These are phyloP conservation scores for Dissophora globulifera DNA, from an alignment of 192 early-diverging fungal genomes.

Conservation along the genomic window DNA sequence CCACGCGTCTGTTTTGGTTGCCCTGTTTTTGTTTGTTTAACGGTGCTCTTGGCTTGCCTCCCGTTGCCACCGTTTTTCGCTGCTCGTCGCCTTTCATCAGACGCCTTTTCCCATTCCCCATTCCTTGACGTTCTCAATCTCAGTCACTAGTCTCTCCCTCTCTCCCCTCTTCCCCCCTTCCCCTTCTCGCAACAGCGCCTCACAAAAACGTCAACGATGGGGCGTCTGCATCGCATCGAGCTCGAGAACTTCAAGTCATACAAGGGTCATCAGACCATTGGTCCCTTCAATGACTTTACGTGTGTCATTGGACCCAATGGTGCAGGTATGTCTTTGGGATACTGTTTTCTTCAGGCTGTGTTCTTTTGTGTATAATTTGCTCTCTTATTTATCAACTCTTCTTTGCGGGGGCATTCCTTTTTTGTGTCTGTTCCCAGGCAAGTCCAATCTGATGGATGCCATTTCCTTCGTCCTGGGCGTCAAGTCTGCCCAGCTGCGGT, in stretches of 20 bases:
- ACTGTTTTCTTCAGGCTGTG: neutral
- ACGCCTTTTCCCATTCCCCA: neutral
- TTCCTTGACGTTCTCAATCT: no score
- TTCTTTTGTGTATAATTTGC: neutral
- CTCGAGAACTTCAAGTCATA: conserved; percentile 99
- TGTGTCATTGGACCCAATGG: conserved; percentile 98
- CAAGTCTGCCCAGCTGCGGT: conserved; percentile 91
- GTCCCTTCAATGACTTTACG: conserved; percentile 94
- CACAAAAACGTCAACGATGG: conserved; percentile 73
- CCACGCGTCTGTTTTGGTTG: conserved; percentile 10
- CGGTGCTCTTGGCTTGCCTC: neutral
- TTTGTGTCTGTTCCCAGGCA: conserved; percentile 64
- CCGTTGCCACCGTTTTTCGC: conserved; percentile 23
- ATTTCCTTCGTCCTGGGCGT: conserved; percentile 98
- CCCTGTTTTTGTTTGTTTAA: no score
- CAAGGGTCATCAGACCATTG: conserved; percentile 92
- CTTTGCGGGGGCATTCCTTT: no score
- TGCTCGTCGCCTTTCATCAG: neutral
- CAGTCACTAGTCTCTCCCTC: neutral
- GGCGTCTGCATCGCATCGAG: conserved; percentile 88
- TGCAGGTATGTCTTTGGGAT: conserved; percentile 83
- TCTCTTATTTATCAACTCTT: no score
- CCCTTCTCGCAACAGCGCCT: no score
- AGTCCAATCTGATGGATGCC: conserved; percentile 99
- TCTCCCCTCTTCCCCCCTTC: neutral